Conservation (phyloP, 768 basidiomycete genomes). For the Tubosaeta sp. region DNA sequence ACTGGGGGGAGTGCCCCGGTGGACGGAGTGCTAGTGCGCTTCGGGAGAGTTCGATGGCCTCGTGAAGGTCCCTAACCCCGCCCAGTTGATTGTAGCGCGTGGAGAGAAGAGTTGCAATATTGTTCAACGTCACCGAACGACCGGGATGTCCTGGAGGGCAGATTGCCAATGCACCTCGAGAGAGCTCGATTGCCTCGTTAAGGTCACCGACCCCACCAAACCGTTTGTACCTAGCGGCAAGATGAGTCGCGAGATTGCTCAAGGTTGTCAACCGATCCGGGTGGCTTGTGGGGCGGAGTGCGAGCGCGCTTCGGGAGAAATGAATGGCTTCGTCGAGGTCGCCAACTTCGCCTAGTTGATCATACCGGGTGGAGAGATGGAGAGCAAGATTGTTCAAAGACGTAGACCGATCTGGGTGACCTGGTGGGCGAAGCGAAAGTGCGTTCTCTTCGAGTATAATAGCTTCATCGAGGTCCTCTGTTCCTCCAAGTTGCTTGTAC, state of each 20-base stretch:
- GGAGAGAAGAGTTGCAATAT: background rate
- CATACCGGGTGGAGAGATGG: background rate
- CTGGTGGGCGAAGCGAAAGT: background rate
- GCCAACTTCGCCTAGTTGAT: background rate
- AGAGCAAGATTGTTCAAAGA: background rate
- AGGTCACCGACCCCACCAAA: background rate
- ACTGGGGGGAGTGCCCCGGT: background rate
- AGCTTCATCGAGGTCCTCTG: background rate
- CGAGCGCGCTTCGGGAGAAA: background rate
- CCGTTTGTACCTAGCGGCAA: background rate
- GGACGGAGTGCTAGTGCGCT: background rate
- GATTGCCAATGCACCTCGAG: background rate
- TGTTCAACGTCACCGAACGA: background rate
- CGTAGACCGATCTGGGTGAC: background rate
- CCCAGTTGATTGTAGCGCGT: background rate
- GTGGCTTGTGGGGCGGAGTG: background rate
- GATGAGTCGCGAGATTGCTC: background rate
- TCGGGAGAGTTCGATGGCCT: background rate
- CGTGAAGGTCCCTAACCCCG: background rate
- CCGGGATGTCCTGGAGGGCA: background rate
- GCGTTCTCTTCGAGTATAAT: background rate
- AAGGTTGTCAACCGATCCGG: background rate
- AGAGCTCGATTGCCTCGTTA: background rate
- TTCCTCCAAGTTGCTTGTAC: background rate
- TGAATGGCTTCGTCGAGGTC: background rate